phyloP scores from a whole-genome alignment of 371 early-diverging fungal genomes.

The Mucor saturninus region DNA sequence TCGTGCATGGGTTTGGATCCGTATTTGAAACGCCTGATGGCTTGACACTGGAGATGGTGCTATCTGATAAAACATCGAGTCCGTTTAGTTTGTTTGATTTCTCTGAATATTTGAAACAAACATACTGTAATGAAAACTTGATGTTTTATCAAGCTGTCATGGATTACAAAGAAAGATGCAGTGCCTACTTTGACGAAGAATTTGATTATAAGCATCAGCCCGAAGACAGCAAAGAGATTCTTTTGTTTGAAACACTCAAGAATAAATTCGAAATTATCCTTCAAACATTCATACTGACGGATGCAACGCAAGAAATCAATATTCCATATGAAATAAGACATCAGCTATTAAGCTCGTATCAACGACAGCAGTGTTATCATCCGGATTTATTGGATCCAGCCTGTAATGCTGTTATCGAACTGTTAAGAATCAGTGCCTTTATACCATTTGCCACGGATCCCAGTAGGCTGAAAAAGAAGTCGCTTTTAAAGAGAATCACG shows the following conservation, averaged over 20 bases:
- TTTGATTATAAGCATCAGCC: neutral
- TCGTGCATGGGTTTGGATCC: slow-evolving; percentile 11
- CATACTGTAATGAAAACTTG: slow-evolving; percentile 45
- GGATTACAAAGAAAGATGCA: slow-evolving; percentile 28
- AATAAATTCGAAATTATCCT: slow-evolving; percentile 39
- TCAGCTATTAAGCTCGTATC: slow-evolving; percentile 31
- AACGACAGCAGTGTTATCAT: slow-evolving; percentile 36
- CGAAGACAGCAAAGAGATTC: slow-evolving; percentile 15
- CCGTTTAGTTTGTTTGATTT: slow-evolving; percentile 45
- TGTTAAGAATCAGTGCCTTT: slow-evolving; percentile 46
- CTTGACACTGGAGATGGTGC: slow-evolving; percentile 43
- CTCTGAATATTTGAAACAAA: slow-evolving; percentile 37
- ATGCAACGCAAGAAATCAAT: slow-evolving; percentile 49
- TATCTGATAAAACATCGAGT: slow-evolving; percentile 29
- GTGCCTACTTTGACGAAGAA: slow-evolving; percentile 2
- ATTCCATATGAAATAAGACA: slow-evolving; percentile 44
- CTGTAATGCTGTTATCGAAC: slow-evolving; percentile 39
- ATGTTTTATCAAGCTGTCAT: slow-evolving; percentile 41
- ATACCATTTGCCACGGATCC: slow-evolving; percentile 46
- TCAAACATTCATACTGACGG: slow-evolving; percentile 30
- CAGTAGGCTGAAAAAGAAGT: slow-evolving; percentile 15
- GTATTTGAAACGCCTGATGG: slow-evolving; percentile 26
- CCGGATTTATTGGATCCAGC: slow-evolving; percentile 40
- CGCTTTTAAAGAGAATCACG: slow-evolving; percentile 12
- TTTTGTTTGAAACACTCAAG: slow-evolving; percentile 33